Base-by-base conservation (phyloP, 2,329 filamentous ascomycete species). In the Penicillium thymicola region DNA sequence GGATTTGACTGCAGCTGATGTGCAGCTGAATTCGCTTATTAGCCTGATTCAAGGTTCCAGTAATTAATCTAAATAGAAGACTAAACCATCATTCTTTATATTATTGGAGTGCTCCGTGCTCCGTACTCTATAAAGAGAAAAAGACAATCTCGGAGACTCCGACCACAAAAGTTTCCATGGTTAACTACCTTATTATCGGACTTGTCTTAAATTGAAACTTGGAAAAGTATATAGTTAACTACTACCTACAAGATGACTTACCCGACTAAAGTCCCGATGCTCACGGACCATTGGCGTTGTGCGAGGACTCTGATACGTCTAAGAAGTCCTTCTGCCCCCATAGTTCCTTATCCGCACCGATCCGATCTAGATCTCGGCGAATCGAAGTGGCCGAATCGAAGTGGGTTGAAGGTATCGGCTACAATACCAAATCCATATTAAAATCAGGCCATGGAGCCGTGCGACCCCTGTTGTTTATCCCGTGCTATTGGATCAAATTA, bases 311-410 rank as follows among this genome's bases (percentile, higher is more conserved):
- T 59, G 56, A 63, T 65, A 59, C 61, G 59, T 44, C 9, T 5
- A 30, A 3, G 4, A 18, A 16, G 3, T 3, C 13, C 11, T 4
- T 2, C 16, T 10, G 16, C 30, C 38, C 57, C 59, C 62, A 60
- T 55, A 51, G 59, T 59, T 64, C 59, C 27, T 37, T 40, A 21
- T 30, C 56, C 52, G 30, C 45, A 45, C 47, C 54, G 59, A 65
- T 65, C 62, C 57, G 61, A 65, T 65, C 62, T 55, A 62, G 63
- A 65, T 66, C 54, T 18, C 10, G n/a, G 10, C 37, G 28, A 47
- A 48, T 27, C 25, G 25, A 27, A 27, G 25, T 27, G 25, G 25
- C 6, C 2, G 25, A 21, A 21, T 48, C 10, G 28, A 30, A 30
- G 28, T 30, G 28, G 28, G 28, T 11, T 32, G 40, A 18, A 34